Conservation (phyloP, 169 alveolate genomes). For the Neospora caninum region DNA sequence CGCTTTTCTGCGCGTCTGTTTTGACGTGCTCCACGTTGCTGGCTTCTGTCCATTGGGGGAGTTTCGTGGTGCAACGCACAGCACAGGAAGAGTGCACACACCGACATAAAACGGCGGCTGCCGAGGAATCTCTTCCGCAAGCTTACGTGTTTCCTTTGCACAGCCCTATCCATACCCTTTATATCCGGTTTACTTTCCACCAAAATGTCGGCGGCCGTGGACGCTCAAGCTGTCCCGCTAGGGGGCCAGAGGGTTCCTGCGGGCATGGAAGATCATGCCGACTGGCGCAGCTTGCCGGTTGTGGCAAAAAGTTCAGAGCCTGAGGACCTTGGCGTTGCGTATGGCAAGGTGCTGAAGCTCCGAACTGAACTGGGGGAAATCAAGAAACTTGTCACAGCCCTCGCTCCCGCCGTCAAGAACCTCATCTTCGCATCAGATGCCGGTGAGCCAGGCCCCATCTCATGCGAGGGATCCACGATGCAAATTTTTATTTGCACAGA, state of each 20-base stretch:
- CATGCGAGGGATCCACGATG: no score
- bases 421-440: conserved; percentile 53
- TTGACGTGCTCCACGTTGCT: no score
- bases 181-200: not conserved
- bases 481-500: no score
- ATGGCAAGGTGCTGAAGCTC: conserved; percentile 15
- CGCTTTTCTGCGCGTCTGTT: no score
- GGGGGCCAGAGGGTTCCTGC: conserved; percentile 65
- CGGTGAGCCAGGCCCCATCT: conserved; percentile 5
- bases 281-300: conserved; percentile 20
- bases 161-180: not conserved
- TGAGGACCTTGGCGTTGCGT: conserved; percentile 55
- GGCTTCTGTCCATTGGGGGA: no score
- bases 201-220: conserved; percentile 28
- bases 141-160: no score
- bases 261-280: conserved; percentile 57
- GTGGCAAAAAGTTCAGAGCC: conserved; percentile 39
- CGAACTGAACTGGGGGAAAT: conserved; percentile 50
- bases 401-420: conserved; percentile 54
- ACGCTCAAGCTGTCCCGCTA: conserved; percentile 44
- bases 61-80: no score
- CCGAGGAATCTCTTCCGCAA: no score
- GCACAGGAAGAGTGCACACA: no score
- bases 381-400: conserved; percentile 46
- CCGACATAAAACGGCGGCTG: no score